Evolutionary conservation across 2,329 filamentous ascomycete species (phyloP).

Genomic region (Pseudocercospora pini-densiflorae): DNA sequence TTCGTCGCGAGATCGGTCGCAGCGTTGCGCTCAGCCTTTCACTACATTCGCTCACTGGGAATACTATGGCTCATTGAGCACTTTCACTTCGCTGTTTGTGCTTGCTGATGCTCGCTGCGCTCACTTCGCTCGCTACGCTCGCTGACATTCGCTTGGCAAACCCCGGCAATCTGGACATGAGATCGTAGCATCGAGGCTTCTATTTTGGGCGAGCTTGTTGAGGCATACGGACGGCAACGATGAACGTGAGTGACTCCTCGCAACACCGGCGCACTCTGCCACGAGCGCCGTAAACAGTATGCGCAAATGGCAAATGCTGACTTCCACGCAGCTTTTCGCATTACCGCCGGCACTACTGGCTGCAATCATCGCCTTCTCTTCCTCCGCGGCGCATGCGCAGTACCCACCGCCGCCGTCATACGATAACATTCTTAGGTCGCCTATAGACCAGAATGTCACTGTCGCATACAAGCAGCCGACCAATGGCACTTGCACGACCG

Average conservation of each 20-base stretch:
- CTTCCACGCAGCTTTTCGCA: conserved; percentile 20
- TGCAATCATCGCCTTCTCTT: conserved; percentile 20
- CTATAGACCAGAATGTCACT: conserved; percentile 66
- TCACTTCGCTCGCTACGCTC: background rate
- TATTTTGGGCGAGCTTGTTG: background rate
- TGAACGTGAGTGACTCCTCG: conserved; percentile 5
- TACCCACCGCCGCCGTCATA: conserved; percentile 46
- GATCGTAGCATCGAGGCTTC: background rate
- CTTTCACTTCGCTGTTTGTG: background rate
- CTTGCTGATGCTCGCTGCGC: background rate
- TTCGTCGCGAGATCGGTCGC: background rate
- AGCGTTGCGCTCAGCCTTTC: background rate
- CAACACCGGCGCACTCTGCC: background rate
- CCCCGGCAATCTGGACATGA: conserved; percentile 8
- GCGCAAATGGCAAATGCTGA: background rate
- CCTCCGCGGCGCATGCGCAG: conserved; percentile 39
- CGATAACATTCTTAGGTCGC: conserved; percentile 62
- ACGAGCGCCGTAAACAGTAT: background rate
- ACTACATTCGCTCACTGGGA: background rate
- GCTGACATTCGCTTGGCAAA: background rate
- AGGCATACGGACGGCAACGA: conserved; percentile 1
- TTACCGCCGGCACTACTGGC: conserved; percentile 36
- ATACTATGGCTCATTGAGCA: background rate
- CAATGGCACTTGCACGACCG: conserved; percentile 66
- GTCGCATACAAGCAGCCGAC: conserved; percentile 70